These are phyloP conservation scores for Erysimum cheiri DNA, from an alignment of 441 rosid genomes.

Conservation along the genomic window DNA sequence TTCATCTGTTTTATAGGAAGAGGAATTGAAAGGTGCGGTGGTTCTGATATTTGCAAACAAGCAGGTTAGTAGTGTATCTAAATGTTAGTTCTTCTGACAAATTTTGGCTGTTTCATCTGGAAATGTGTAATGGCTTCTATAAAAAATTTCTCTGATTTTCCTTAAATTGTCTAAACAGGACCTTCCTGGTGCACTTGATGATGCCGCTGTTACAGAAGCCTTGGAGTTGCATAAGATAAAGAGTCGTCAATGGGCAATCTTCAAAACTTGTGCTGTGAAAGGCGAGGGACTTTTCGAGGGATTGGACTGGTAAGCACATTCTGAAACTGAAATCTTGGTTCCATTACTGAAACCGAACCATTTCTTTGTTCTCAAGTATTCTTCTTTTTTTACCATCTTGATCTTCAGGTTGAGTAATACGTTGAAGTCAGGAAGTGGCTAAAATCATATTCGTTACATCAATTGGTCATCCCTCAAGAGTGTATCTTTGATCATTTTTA, in stretches of 20 bases:
- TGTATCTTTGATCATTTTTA: slow-evolving; percentile 37
- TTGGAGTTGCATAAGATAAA: slow-evolving; percentile 77
- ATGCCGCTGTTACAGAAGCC: slow-evolving; percentile 84
- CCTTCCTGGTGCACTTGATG: slow-evolving; percentile 95
- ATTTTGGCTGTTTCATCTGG: not conserved
- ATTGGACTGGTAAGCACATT: slow-evolving; percentile 66
- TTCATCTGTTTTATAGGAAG: no score
- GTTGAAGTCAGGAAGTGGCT: slow-evolving; percentile 46
- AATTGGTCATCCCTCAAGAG: slow-evolving; percentile 10
- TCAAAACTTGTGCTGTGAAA: slow-evolving; percentile 65
- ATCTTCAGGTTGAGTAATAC: slow-evolving; percentile 47
- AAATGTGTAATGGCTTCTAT: not conserved
- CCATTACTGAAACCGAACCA: not conserved
- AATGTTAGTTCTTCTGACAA: not conserved
- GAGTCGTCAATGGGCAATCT: slow-evolving; percentile 58
- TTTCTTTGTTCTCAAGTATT: slow-evolving; percentile 1
- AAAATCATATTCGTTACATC: not conserved
- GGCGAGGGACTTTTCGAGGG: slow-evolving; percentile 85
- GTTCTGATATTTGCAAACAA: slow-evolving; percentile 89
- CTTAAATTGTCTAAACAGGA: slow-evolving; percentile 51
- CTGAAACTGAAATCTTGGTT: not conserved
- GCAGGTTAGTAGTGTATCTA: slow-evolving; percentile 59
- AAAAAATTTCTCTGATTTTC: not conserved
- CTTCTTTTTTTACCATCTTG: not conserved
- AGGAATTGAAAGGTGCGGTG: slow-evolving; percentile 80